These are phyloP conservation scores for Suhomyces kilbournensis DNA, from an alignment of 805 yeast species.

Conservation along the genomic window DNA sequence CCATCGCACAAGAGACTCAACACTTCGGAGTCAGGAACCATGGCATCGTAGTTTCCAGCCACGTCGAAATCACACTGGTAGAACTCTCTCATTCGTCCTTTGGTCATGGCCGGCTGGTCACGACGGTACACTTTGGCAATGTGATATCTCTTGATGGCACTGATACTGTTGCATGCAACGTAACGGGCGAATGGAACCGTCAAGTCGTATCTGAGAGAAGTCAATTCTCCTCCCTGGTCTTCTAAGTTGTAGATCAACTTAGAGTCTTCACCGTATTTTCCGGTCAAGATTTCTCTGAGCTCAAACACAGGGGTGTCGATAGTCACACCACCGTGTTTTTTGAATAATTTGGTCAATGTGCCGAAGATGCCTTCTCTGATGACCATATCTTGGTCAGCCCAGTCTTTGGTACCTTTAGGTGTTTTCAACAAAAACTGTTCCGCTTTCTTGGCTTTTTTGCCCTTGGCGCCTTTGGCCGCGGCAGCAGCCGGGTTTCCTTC, in stretches of 20 bases:
- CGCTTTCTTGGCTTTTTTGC: constrained; percentile 38
- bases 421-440: constrained; percentile 81
- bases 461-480: constrained; percentile 8
- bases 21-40: constrained; percentile 96
- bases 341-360: constrained; percentile 70
- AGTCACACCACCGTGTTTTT: constrained; percentile 97
- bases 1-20: constrained; percentile 83
- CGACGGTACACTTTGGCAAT: constrained; percentile 98
- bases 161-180: constrained; percentile 92
- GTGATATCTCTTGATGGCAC: constrained; percentile 89
- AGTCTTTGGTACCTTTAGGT: constrained; percentile 96
- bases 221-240: constrained; percentile 98
- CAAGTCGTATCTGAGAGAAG: constrained; percentile 91
- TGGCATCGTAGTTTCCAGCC: constrained; percentile 87
- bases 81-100: constrained; percentile 99
- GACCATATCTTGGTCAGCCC: constrained; percentile 98
- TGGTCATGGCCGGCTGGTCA: constrained; percentile 99
- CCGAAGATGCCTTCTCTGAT: constrained; percentile 84
- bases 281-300: constrained; percentile 89
- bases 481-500: background rate
- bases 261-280: constrained; percentile 98
- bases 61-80: constrained; percentile 98
- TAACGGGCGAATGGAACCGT: constrained; percentile 98
- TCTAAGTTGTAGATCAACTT: constrained; percentile 92
- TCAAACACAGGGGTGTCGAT: constrained; percentile 99